Evolutionary conservation across 495 filamentous ascomycete species (phyloP).

Genomic region (Neurospora africana): DNA sequence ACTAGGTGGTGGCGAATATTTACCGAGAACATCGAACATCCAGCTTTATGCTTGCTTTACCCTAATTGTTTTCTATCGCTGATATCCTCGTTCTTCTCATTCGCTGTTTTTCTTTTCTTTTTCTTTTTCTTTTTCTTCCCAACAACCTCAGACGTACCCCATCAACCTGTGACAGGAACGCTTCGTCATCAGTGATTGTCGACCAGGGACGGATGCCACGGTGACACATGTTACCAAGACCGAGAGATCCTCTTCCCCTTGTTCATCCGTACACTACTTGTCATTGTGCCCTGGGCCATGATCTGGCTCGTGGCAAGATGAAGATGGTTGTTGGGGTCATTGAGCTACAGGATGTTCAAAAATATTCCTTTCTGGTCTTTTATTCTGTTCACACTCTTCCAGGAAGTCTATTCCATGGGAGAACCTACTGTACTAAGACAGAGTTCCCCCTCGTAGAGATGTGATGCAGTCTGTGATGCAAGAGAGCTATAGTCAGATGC

Average conservation of each 20-base stretch:
- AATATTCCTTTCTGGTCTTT: background rate
- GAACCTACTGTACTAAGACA: background rate
- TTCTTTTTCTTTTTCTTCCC: background rate
- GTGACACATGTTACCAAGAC: background rate
- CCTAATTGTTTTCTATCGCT: too few species aligned
- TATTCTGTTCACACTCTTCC: background rate
- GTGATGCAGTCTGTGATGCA: background rate
- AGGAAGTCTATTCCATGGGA: background rate
- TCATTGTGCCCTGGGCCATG: background rate
- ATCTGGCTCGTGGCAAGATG: background rate
- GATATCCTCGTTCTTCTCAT: background rate
- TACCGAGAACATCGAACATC: background rate
- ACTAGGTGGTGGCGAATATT: background rate
- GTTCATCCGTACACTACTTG: background rate
- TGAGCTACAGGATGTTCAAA: background rate
- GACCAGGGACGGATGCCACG: background rate
- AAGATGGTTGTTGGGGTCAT: background rate
- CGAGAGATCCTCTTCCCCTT: background rate
- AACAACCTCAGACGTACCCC: background rate
- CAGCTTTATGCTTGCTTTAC: background rate
- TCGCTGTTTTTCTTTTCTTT: background rate
- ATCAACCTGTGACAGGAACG: background rate
- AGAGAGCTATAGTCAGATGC: background rate
- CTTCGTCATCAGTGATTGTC: background rate
- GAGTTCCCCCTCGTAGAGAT: background rate